Evolutionary conservation across 1,284 basidiomycete genomes (phyloP).

Genomic region (Leccinum huronense): DNA sequence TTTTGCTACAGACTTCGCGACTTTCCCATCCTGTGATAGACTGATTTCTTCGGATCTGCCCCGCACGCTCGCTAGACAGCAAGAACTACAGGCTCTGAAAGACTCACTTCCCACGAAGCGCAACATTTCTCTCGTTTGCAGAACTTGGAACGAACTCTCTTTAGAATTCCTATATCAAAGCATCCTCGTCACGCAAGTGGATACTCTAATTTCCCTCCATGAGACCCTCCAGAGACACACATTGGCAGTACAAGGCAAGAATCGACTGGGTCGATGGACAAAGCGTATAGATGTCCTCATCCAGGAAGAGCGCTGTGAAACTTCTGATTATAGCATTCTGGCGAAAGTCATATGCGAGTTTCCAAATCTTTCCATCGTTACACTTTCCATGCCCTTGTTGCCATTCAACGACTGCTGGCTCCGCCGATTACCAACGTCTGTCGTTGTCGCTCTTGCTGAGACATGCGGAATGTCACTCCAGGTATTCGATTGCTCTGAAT

Average conservation of each 20-base stretch:
- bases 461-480: slow-evolving; percentile 31
- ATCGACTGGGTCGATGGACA: slow-evolving; percentile 30
- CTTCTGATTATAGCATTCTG: slow-evolving; percentile 26
- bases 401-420: slow-evolving; percentile 32
- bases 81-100: slow-evolving; percentile 20
- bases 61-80: slow-evolving; percentile 17
- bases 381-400: slow-evolving; percentile 32
- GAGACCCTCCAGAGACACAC: slow-evolving; percentile 15
- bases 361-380: slow-evolving; percentile 28
- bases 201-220: slow-evolving; percentile 19
- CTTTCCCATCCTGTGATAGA: slow-evolving; percentile 14
- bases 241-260: slow-evolving; percentile 9
- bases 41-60: slow-evolving; percentile 23
- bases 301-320: slow-evolving; percentile 30
- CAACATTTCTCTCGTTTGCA: slow-evolving; percentile 30
- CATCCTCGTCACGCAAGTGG: slow-evolving; percentile 26
- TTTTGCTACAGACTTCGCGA: slow-evolving; percentile 19
- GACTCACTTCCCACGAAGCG: slow-evolving; percentile 27
- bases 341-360: slow-evolving; percentile 28
- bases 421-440: slow-evolving; percentile 26
- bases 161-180: slow-evolving; percentile 28
- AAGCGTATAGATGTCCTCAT: slow-evolving; percentile 31
- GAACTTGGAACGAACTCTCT: slow-evolving; percentile 24
- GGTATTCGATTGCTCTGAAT: slow-evolving; percentile 34
- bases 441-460: slow-evolving; percentile 29